phyloP scores from a whole-genome alignment of 108 stramenopile species.

The Fistulifera solaris region DNA sequence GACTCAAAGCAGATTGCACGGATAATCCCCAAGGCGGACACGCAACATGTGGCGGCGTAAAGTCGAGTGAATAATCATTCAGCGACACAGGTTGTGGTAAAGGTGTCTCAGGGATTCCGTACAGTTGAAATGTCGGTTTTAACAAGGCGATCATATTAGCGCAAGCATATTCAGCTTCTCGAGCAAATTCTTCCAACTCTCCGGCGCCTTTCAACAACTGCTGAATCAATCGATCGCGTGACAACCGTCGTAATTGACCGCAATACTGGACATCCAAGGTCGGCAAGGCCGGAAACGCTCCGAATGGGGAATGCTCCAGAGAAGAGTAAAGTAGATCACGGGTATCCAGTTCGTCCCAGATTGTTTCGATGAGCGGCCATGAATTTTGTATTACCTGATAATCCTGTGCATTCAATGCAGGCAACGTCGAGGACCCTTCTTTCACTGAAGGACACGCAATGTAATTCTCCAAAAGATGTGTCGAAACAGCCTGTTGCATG shows the following conservation, averaged over 20 bases:
- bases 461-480: conserved; percentile 37
- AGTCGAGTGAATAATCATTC: conserved; percentile 76
- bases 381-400: conserved; percentile 56
- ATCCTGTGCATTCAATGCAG: conserved; percentile 56
- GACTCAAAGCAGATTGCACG: conserved; percentile 64
- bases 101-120: conserved; percentile 42
- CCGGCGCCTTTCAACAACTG: conserved; percentile 67
- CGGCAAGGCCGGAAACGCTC: conserved; percentile 67
- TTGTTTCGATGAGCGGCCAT: conserved; percentile 51
- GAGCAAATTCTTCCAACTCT: conserved; percentile 76
- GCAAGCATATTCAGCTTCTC: conserved; percentile 69
- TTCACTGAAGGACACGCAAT: conserved; percentile 33
- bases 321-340: conserved; percentile 8
- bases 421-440: conserved; percentile 42
- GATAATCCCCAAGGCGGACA: conserved; percentile 77
- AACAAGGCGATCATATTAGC: conserved; percentile 67
- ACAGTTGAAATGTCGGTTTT: conserved; percentile 46
- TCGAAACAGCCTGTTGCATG: conserved; percentile 23
- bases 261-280: conserved; percentile 81
- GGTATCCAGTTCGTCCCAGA: conserved; percentile 56
- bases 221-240: conserved; percentile 73
- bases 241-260: conserved; percentile 61
- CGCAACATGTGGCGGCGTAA: conserved; percentile 55
- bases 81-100: conserved; percentile 59
- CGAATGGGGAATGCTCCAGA: conserved; percentile 33